A percentile compares a stretch with the other conserved stretches of the same genome.
Conservation (phyloP, 352 stramenopile genomes). For the Aphanomyces astaci region DNA sequence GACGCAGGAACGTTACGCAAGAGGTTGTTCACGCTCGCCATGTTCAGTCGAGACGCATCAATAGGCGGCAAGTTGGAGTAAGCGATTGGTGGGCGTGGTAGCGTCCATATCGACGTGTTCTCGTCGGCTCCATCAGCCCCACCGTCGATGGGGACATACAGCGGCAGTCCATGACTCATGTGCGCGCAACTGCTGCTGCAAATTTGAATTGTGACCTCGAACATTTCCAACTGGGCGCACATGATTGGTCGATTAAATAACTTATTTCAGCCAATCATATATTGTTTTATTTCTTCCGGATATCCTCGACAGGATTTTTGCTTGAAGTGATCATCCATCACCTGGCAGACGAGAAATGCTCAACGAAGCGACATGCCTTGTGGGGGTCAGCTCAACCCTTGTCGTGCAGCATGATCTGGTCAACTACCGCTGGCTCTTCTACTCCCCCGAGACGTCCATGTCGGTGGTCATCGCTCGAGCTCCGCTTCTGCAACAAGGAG, state of each 20-base stretch:
- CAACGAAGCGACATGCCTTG: not conserved
- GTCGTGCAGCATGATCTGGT: not conserved
- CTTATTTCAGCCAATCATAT: conserved; percentile 1
- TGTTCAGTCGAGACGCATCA: conserved; percentile 1
- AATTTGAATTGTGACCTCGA: not conserved
- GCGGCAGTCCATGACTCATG: not conserved
- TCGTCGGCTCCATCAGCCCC: not conserved
- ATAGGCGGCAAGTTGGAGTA: not conserved
- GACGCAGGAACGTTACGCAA: not conserved
- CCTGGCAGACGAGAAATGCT: not conserved
- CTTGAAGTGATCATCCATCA: not conserved
- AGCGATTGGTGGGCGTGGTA: not conserved
- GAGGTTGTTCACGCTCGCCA: not conserved
- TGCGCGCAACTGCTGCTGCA: not conserved
- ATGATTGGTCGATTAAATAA: conserved; percentile 1
- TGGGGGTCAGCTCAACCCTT: not conserved
- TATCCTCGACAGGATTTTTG: conserved; percentile 20
- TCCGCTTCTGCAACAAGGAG: not conserved
- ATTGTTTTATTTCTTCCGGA: conserved; percentile 1
- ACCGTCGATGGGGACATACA: not conserved
- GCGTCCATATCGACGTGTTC: conserved; percentile 1
- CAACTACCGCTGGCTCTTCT: conserved; percentile 21
- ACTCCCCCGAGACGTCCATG: conserved; percentile 7
- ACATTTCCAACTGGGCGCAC: not conserved
- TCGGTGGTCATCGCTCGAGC: conserved; percentile 5